Evolutionary conservation across 345 rosid genomes (phyloP), one percentile per base, ranked within the genome.

Genomic region (Eucalyptus globulus): DNA sequence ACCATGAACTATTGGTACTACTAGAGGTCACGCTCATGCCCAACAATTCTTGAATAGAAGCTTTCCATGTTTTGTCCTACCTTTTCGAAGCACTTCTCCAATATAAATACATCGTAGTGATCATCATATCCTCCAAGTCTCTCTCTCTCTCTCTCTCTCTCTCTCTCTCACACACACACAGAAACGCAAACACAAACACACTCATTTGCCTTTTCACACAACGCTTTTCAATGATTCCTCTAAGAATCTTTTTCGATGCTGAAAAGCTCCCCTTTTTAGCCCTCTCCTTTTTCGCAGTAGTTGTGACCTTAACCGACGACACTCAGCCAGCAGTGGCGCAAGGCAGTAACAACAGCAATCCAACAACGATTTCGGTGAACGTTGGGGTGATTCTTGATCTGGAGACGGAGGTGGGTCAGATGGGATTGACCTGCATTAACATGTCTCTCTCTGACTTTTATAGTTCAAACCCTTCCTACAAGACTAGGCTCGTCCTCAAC

Each of bases 21-120:
- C 69, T 62, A 1, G 69, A 62, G 16, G 67, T 29, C 69, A 27
- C 14, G 65, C 14, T 11, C 69, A 0, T 62, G 16, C 69, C 3
- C 34, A 62, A 0, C n/a, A 58, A 58, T 56, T 0, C 31, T 27
- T 60, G 9, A 29, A 14, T 29, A 0, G 16, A 62, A 29, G 0
- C 19, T 6, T 14, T 62, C 72, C 72, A 62, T 1, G 37, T 0
- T 29, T 62, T 14, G 72, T 62, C 34, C 2, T 62, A 62, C 34
- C 1, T n/a, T 2, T 15, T 15, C 80, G 0, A 16, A 31, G 80
- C 80, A 0, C 40, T 67, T 31, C 80, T 16, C 22, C 80, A 27
- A 15, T 16, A 67, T 15, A 31, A 67, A 8, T 31, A 16, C 40
- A 15, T 31, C 12, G 43, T 8, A 17, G 6, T 16, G 2, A 16